These are phyloP conservation scores for Hypomyces perniciosus DNA, from an alignment of 2,329 filamentous ascomycete species.

Conservation along the genomic window DNA sequence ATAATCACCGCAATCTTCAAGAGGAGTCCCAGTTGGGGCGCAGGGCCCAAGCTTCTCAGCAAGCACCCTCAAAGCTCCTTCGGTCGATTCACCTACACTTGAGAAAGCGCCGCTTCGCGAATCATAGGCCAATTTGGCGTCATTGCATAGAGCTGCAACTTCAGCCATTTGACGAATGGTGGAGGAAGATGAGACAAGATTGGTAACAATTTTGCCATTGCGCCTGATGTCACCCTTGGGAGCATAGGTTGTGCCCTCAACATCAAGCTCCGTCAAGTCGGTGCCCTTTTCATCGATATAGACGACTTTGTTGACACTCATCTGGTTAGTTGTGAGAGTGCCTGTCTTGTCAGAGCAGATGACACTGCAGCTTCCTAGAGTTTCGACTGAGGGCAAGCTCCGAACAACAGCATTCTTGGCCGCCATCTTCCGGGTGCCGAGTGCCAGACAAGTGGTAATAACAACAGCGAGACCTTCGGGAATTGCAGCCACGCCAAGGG, in stretches of 20 bases:
- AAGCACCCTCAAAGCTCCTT: slow-evolving; percentile 84
- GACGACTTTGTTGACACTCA: slow-evolving; percentile 94
- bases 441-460: slow-evolving; percentile 94
- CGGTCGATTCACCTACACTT: slow-evolving; percentile 89
- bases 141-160: slow-evolving; percentile 78
- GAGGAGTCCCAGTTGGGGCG: slow-evolving; percentile 47
- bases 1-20: slow-evolving; percentile 66
- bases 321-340: slow-evolving; percentile 96
- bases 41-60: slow-evolving; percentile 92
- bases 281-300: slow-evolving; percentile 69
- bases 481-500: slow-evolving; percentile 94
- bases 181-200: slow-evolving; percentile 63
- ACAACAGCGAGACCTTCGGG: slow-evolving; percentile 96
- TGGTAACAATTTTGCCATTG: slow-evolving; percentile 60
- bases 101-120: slow-evolving; percentile 65
- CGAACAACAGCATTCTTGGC: slow-evolving; percentile 96
- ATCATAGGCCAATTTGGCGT: slow-evolving; percentile 78
- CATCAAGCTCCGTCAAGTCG: slow-evolving; percentile 76
- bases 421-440: slow-evolving; percentile 97
- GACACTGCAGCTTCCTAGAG: slow-evolving; percentile 95
- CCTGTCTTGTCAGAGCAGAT: slow-evolving; percentile 99
- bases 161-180: slow-evolving; percentile 75
- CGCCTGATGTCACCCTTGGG: slow-evolving; percentile 69
- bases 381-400: slow-evolving; percentile 94
- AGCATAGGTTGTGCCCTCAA: slow-evolving; percentile 89